Percentiles rank a stretch among this genome's conserved stretches.
phyloP scores from a whole-genome alignment of 1,284 basidiomycete species.

The Puccinia triticina region DNA sequence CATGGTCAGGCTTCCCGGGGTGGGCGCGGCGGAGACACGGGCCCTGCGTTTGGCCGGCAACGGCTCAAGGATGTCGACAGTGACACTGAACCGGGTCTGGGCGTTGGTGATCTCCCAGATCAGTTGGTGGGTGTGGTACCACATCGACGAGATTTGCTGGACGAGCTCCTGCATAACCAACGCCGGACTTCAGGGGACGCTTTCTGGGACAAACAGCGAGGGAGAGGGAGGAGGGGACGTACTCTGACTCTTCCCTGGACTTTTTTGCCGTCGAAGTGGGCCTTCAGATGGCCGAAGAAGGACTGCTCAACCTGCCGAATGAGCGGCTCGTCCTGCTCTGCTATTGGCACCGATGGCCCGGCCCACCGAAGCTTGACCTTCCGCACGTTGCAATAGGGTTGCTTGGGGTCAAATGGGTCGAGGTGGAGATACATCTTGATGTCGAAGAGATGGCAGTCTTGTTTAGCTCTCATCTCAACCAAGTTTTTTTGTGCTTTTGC shows the following conservation, averaged over 20 bases:
- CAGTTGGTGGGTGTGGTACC: too few species aligned
- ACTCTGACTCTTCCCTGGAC: too few species aligned
- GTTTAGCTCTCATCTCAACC: conserved; percentile 34
- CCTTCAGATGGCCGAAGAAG: too few species aligned
- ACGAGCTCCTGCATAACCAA: conserved; percentile 31
- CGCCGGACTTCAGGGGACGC: too few species aligned
- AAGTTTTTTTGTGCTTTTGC: conserved; percentile 19
- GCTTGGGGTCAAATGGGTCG: not conserved
- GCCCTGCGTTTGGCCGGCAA: too few species aligned
- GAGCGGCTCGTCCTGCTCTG: too few species aligned
- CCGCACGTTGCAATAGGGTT: conserved; percentile 3
- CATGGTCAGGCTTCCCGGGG: too few species aligned
- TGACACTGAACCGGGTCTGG: conserved; percentile 8
- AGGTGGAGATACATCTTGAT: conserved; percentile 24
- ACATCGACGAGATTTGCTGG: too few species aligned
- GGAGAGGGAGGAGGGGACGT: not conserved
- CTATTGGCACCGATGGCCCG: not conserved
- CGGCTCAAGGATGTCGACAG: not conserved
- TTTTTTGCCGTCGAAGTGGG: too few species aligned
- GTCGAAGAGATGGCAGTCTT: conserved; percentile 17
- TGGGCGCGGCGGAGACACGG: too few species aligned
- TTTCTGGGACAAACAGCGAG: too few species aligned
- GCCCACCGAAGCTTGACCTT: conserved; percentile 34
- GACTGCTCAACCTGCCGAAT: too few species aligned
- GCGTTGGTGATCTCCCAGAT: conserved; percentile 38